phyloP scores from a whole-genome alignment of 305 asterid species.

The Fraxinus greggii region DNA sequence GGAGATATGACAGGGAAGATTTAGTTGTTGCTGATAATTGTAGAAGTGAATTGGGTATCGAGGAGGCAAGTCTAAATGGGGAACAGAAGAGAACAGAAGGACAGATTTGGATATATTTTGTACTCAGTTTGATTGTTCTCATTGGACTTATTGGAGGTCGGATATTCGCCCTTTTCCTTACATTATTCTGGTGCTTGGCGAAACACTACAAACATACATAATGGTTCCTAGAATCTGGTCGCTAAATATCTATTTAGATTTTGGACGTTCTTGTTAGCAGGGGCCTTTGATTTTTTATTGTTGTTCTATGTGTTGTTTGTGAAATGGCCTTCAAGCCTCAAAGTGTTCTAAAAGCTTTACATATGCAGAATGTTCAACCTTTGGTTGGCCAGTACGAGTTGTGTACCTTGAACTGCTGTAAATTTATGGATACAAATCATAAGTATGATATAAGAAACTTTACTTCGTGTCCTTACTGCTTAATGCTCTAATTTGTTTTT shows the following conservation, averaged over 20 bases:
- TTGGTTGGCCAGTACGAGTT: slow-evolving; percentile 27
- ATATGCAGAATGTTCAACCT: slow-evolving; percentile 27
- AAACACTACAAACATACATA: slow-evolving; percentile 23
- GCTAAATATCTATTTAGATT: slow-evolving; percentile 24
- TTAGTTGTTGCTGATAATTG: neutral
- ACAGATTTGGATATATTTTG: slow-evolving; percentile 33
- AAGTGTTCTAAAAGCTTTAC: slow-evolving; percentile 14
- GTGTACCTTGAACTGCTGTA: slow-evolving; percentile 36
- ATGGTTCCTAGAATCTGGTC: slow-evolving; percentile 24
- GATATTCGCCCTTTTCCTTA: slow-evolving; percentile 45
- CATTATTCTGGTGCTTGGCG: slow-evolving; percentile 51
- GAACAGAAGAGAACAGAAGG: slow-evolving; percentile 10
- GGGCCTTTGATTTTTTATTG: slow-evolving; percentile 10
- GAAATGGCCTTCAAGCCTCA: slow-evolving; percentile 25
- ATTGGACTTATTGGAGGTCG: slow-evolving; percentile 58
- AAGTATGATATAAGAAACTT: neutral
- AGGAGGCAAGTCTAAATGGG: slow-evolving; percentile 18
- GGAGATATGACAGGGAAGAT: slow-evolving; percentile 22
- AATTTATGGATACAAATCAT: slow-evolving; percentile 31
- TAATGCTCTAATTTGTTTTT: neutral
- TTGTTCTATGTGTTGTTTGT: slow-evolving; percentile 16
- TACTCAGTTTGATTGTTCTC: slow-evolving; percentile 52
- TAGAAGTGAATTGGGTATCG: slow-evolving; percentile 14
- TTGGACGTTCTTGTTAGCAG: slow-evolving; percentile 9
- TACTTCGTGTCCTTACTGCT: neutral